Conservation (phyloP, 371 early-diverging fungal species). For the Syncephalis plumigaleata region DNA sequence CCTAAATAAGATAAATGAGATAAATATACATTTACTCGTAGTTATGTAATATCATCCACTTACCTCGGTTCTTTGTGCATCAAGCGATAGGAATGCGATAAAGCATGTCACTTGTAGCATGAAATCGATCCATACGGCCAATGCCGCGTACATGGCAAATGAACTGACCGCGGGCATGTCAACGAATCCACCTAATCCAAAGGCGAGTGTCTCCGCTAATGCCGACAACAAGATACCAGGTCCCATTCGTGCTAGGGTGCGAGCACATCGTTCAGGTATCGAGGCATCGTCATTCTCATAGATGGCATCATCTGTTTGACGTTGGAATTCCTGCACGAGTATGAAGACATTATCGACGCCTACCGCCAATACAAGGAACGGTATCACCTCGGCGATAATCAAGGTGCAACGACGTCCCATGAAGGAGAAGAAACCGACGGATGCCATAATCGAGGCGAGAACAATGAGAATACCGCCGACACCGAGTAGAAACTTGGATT, state of each 20-base stretch:
- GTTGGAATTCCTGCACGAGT: constrained; percentile 43
- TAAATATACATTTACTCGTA: too few relatives aligned
- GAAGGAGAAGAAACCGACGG: constrained; percentile 48
- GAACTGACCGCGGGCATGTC: constrained; percentile 64
- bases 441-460: constrained; percentile 42
- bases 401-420: constrained; percentile 45
- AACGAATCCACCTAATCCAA: constrained; percentile 46
- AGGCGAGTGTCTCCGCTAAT: constrained; percentile 49
- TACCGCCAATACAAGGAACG: constrained; percentile 62
- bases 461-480: constrained; percentile 53
- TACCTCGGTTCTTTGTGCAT: constrained; percentile 34
- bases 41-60: background rate
- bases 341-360: constrained; percentile 72
- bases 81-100: constrained; percentile 45
- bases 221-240: constrained; percentile 51
- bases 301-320: constrained; percentile 16
- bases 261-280: constrained; percentile 32
- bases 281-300: constrained; percentile 12
- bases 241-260: constrained; percentile 45
- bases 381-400: constrained; percentile 67
- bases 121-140: constrained; percentile 55
- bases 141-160: constrained; percentile 53
- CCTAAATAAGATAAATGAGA: constrained; percentile 9
- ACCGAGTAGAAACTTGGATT: constrained; percentile 50
- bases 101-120: constrained; percentile 59